These are phyloP conservation scores for Ascochyta viciae-villosae DNA, from an alignment of 2,329 filamentous ascomycete genomes.

Conservation along the genomic window DNA sequence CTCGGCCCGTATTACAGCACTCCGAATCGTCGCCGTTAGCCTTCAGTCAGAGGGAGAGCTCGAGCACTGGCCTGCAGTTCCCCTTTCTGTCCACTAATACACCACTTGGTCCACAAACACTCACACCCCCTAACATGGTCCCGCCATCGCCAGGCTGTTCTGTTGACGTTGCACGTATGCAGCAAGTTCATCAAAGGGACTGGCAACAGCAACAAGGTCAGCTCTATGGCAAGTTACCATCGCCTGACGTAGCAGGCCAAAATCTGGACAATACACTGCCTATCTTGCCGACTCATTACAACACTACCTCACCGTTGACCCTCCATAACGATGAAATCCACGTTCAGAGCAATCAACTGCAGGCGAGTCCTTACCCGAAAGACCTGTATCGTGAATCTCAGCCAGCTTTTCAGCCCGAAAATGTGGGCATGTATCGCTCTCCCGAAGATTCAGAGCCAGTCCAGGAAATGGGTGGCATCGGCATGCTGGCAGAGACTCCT, in stretches of 20 bases:
- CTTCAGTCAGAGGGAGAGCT: background rate
- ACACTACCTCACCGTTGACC: background rate
- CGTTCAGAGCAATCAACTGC: background rate
- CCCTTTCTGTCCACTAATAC: background rate
- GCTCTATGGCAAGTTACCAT: background rate
- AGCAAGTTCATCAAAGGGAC: background rate
- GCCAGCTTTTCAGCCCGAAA: background rate
- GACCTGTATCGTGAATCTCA: background rate
- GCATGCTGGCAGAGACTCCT: background rate
- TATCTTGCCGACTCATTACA: background rate
- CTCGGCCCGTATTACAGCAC: background rate
- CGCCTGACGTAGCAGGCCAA: background rate
- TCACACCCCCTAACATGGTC: background rate
- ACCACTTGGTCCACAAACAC: background rate
- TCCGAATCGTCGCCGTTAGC: background rate
- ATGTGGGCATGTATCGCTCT: background rate
- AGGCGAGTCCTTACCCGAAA: background rate
- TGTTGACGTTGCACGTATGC: background rate
- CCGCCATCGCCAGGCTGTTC: background rate
- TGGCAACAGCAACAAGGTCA: background rate
- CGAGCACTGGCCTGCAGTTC: background rate
- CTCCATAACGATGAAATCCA: background rate
- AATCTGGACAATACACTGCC: background rate
- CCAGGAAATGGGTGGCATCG: background rate
- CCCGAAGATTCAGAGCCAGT: background rate